Percentiles rank a stretch among this genome's conserved stretches.
phyloP scores from a whole-genome alignment of 1,284 basidiomycete species.

The Ceratobasidium sp. region DNA sequence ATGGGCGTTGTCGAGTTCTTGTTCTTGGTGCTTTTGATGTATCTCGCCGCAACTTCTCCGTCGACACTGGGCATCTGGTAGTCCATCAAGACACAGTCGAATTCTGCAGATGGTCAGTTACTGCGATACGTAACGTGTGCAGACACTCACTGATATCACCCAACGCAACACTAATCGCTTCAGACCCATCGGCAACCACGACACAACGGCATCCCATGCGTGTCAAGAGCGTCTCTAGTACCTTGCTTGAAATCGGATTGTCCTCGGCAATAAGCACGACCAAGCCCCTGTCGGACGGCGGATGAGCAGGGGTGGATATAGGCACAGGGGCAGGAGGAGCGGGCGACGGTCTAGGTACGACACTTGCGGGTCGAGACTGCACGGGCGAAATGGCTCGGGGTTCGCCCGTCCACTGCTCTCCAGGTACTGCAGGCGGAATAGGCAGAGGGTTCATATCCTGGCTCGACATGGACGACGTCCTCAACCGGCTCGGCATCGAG shows the following conservation, averaged over 20 bases:
- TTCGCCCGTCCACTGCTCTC: constrained; percentile 61
- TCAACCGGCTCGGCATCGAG: constrained; percentile 84
- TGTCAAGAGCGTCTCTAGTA: constrained; percentile 90
- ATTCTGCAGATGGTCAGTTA: constrained; percentile 59
- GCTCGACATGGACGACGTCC: constrained; percentile 85
- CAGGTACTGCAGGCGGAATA: constrained; percentile 66
- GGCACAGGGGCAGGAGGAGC: neutral
- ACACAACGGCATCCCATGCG: constrained; percentile 93
- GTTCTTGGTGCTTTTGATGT: constrained; percentile 94
- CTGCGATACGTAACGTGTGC: constrained; percentile 42
- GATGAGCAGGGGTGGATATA: neutral
- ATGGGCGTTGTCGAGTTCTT: constrained; percentile 90
- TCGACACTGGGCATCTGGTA: constrained; percentile 91
- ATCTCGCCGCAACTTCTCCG: constrained; percentile 89
- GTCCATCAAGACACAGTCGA: constrained; percentile 89
- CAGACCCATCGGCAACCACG: constrained; percentile 93
- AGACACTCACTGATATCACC: constrained; percentile 85
- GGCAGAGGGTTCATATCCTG: constrained; percentile 58
- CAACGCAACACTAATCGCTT: constrained; percentile 96
- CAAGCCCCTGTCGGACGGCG: constrained; percentile 69
- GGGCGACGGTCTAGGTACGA: constrained; percentile 34
- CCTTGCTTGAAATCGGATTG: constrained; percentile 95
- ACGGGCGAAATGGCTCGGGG: constrained; percentile 39
- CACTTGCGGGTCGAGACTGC: constrained; percentile 38
- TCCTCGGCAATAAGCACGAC: constrained; percentile 96